These are phyloP conservation scores for Cadophora luteo-olivacea DNA, from an alignment of 2,329 filamentous ascomycete species.

Conservation along the genomic window DNA sequence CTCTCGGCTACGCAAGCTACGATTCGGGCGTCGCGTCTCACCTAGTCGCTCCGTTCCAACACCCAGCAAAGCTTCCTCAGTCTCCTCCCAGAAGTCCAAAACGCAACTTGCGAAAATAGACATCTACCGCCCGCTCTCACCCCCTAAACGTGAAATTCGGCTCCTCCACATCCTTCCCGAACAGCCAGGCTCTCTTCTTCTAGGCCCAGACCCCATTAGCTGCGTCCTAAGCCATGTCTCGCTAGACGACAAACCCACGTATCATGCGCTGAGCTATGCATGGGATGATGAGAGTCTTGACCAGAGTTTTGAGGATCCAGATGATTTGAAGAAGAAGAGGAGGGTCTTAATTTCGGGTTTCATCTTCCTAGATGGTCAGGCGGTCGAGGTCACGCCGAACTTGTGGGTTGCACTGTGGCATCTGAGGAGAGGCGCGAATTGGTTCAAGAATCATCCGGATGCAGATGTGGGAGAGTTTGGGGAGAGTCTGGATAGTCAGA, in stretches of 20 bases:
- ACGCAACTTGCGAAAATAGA: slow-evolving; percentile 8
- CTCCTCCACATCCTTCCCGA: slow-evolving; percentile 7
- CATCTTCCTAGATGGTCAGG: slow-evolving; percentile 10
- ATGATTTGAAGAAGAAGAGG: slow-evolving; percentile 6
- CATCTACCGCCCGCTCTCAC: slow-evolving; percentile 5
- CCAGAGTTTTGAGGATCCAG: slow-evolving; percentile 7
- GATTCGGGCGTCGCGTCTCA: slow-evolving; percentile 3
- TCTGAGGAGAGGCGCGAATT: slow-evolving; percentile 14
- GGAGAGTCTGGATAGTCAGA: not conserved
- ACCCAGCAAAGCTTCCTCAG: slow-evolving; percentile 6
- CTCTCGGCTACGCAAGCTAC: slow-evolving; percentile 7
- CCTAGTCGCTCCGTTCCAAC: not conserved
- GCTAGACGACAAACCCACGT: slow-evolving; percentile 1
- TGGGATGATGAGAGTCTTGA: slow-evolving; percentile 14
- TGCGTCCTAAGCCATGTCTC: slow-evolving; percentile 16
- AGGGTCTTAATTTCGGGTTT: slow-evolving; percentile 9
- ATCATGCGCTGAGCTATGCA: slow-evolving; percentile 13
- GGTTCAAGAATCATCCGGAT: slow-evolving; percentile 3
- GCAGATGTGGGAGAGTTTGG: slow-evolving; percentile 8
- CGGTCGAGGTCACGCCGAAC: slow-evolving; percentile 13
- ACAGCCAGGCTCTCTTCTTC: slow-evolving; percentile 11
- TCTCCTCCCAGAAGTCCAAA: slow-evolving; percentile 13
- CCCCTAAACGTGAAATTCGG: not conserved
- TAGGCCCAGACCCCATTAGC: slow-evolving; percentile 11
- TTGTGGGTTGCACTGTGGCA: slow-evolving; percentile 13